Base-by-base conservation (phyloP, 1,284 basidiomycete genomes). In the Ceraceosorus guamensis region DNA sequence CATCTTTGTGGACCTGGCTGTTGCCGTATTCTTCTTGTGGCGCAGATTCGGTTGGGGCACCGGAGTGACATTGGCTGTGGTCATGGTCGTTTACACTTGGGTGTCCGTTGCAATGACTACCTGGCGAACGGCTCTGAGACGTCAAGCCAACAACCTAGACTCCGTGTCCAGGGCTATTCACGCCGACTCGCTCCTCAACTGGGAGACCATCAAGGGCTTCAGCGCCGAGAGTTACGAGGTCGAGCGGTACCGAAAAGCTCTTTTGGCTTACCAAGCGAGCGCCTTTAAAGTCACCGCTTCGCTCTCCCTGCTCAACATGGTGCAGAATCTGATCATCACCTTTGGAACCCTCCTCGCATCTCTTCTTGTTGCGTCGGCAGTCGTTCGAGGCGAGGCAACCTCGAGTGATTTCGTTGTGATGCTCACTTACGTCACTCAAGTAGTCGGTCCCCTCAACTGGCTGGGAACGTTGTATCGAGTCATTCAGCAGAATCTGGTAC, bases 211-310 rank as follows among this genome's bases (percentile, higher is more conserved):
- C 59, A 88, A 88, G 74, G 88, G 88, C 77, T 90, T 89, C 75
- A 83, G 83, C 34, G 87, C 88, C 32, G 89, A 92, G 76, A 80
- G 83, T 35, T 86, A 88, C 70, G 89, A 91, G 73, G 83, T 82
- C 16, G 80, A 81, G 49, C 82, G 89, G 33, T 90, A 91, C 72
- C 77, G 81, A 10, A 81, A 84, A 18, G 87, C 89, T 2, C 82
- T 91, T 63, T 78, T 80, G n/a, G 81, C 85, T 59, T 91, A 90
- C 68, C 88, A 91, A 70, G 73, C 77, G 24, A 78, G 87, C 50
- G 87, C 89, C 70, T 86, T 84, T 75, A 83, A 81, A 68, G 87
- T 89, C 37, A 62, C 56, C 47, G 62, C 66, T 58, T 70, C 62
- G 46, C 59, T 63, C 67, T 67, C 68, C 66, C 62, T 70, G 58